Evolutionary conservation across 2,329 filamentous ascomycete species (phyloP).

Genomic region (Incumbomyces delicatus): DNA sequence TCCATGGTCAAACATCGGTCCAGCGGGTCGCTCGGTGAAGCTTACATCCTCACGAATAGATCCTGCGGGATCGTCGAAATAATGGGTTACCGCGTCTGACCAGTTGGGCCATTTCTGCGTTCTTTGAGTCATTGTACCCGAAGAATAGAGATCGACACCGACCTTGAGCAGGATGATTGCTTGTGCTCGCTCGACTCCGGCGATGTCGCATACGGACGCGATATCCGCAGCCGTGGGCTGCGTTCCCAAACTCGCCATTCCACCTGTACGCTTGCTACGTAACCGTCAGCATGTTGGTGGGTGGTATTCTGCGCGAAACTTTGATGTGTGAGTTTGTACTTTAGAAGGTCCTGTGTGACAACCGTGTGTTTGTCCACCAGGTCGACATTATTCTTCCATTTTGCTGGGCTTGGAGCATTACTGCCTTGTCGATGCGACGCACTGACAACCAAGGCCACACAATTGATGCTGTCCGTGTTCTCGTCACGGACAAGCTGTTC

Average conservation of each 20-base stretch:
- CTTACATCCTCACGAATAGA: conserved; percentile 1
- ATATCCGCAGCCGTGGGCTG: neutral
- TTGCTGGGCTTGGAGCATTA: too few relatives aligned
- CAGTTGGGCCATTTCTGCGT: conserved; percentile 4
- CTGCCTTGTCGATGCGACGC: too few relatives aligned
- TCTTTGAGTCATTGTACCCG: neutral
- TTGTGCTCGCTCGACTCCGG: conserved; percentile 1
- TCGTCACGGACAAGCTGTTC: too few relatives aligned
- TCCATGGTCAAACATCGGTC: neutral
- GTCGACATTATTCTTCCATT: too few relatives aligned
- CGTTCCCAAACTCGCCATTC: conserved; percentile 1
- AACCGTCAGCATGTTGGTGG: neutral
- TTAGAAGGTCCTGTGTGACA: conserved; percentile 3
- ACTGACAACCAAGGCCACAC: too few relatives aligned
- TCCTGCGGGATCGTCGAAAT: conserved; percentile 1
- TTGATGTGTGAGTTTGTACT: conserved; percentile 1
- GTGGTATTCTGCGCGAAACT: neutral
- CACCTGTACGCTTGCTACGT: conserved; percentile 4
- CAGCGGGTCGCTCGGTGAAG: neutral
- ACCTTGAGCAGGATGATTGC: conserved; percentile 3
- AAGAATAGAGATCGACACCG: neutral
- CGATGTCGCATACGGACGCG: neutral
- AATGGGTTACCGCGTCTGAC: conserved; percentile 4
- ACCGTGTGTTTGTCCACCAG: neutral
- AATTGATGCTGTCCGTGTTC: too few relatives aligned